Percentiles rank a stretch among this genome's conserved stretches.
These are phyloP conservation scores for Galeopsis tetrahit DNA, from an alignment of 257 asterid genomes.

Conservation along the genomic window DNA sequence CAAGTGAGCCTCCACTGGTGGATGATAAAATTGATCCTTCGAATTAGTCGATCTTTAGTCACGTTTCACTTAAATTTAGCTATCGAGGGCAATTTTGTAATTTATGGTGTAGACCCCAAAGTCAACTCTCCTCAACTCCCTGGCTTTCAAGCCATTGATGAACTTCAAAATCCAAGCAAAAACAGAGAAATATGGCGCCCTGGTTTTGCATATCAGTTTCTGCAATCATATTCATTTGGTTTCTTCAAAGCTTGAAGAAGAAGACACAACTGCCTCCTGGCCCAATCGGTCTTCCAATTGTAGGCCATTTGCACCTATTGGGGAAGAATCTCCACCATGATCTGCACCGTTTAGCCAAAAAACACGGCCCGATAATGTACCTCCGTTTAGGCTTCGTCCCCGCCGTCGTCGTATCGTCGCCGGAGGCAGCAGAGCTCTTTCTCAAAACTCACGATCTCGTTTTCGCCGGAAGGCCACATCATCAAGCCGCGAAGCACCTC, in stretches of 20 bases:
- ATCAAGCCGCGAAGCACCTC: constrained; percentile 17
- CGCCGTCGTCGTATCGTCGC: constrained; percentile 36
- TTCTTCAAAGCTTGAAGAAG: neutral
- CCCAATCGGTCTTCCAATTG: constrained; percentile 28
- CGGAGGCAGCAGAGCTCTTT: constrained; percentile 36
- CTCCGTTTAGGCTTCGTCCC: constrained; percentile 32
- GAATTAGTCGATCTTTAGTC: no score
- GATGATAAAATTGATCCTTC: no score
- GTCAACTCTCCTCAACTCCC: no score
- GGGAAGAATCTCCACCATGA: constrained; percentile 37
- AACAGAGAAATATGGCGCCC: constrained; percentile 25
- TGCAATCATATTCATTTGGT: neutral
- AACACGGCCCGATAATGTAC: constrained; percentile 35
- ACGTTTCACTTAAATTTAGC: no score
- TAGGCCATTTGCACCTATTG: constrained; percentile 38
- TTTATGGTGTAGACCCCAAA: no score
- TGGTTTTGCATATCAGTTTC: constrained; percentile 19
- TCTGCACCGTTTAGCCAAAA: constrained; percentile 25
- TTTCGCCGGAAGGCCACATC: constrained; percentile 29
- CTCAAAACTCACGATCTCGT: constrained; percentile 38
- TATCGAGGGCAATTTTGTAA: no score
- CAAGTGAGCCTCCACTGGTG: no score
- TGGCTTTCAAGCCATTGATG: no score
- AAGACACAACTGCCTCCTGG: constrained; percentile 20
- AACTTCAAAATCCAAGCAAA: no score